Percentiles rank a stretch among this genome's conserved stretches.
These are phyloP conservation scores for Penicillium coprophilum DNA, from an alignment of 495 filamentous ascomycete species.

Conservation along the genomic window DNA sequence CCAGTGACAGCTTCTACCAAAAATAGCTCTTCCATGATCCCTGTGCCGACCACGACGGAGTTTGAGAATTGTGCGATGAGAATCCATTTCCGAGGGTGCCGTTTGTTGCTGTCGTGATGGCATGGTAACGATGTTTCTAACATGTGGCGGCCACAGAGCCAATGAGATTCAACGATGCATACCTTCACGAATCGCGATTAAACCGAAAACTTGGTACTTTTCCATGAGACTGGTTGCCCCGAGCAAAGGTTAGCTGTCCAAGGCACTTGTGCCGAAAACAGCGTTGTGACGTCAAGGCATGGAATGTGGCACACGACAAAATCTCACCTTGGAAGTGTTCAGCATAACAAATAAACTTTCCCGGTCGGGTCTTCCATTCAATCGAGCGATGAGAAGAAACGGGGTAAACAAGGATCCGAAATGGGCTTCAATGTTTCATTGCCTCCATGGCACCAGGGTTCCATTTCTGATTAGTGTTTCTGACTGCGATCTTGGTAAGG, in stretches of 20 bases:
- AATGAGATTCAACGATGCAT: not conserved
- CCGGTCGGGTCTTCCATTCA: not conserved
- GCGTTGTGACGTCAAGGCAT: not conserved
- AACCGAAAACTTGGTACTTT: not conserved
- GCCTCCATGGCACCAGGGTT: not conserved
- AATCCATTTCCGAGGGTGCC: conserved; percentile 11
- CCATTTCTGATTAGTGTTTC: not conserved
- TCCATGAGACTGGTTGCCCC: not conserved
- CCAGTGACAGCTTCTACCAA: conserved; percentile 9
- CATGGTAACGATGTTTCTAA: no score
- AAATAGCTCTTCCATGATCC: not conserved
- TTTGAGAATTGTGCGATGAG: not conserved
- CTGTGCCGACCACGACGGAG: not conserved
- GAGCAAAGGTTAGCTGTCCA: not conserved
- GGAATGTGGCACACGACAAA: conserved; percentile 1
- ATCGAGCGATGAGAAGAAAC: not conserved
- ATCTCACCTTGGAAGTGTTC: not conserved
- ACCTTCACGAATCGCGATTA: not conserved
- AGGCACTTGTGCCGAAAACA: not conserved
- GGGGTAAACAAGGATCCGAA: not conserved
- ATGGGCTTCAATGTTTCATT: not conserved
- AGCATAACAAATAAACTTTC: not conserved
- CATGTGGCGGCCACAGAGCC: not conserved
- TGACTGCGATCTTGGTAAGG: not conserved
- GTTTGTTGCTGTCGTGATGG: conserved; percentile 10